Base-by-base conservation (phyloP, 352 stramenopile species). In the Achlya hypogyna region DNA sequence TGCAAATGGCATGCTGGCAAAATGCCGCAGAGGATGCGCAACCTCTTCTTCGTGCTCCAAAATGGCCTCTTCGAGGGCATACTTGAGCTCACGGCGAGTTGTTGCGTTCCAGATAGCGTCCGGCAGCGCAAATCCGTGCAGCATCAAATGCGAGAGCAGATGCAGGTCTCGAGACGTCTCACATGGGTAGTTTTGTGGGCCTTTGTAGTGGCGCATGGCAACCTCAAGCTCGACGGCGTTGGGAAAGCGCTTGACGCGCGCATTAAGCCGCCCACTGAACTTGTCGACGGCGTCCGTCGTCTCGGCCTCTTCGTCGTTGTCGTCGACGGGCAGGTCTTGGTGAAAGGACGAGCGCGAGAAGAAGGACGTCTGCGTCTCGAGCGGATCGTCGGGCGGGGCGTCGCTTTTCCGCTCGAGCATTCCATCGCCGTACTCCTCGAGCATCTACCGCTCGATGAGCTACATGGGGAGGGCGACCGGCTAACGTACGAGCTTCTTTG, bases 41-140 rank as follows among this genome's bases (percentile, higher is more conserved):
- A 64, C 35, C 35, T 51, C 28, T 51, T 64, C 54, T 35, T 64
- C 54, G 54, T 64, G 54, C 12, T 64, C 54, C 22, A 64, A 34
- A 6, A 88, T 78, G 22, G 74, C 71, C 23, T 69, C 70, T 40
- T 78, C 72, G 4, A 89, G 73, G 23, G 78, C 72, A 23, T 56
- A 20, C 64, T 81, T 79, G 10, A 94, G 66, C 63, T 92, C 82
- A 31, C 71, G 53, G 47, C 83, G 74, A 3, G 77, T 84, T 25
- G 72, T 43, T 16, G 81, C 72, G 40, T 90, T 87, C 85, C 85
- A 94, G 35, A 94, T 87, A 34, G 92, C 71, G 47, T 94, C 85
- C 5, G 84, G 85, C 2, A 92, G 76, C 42, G 86, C 68, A 32
- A 89, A 92, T 62, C 89, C 81, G 25, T 85, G 86, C 16, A 81